A percentile compares a stretch with the other conserved stretches of the same genome.
phyloP scores from a whole-genome alignment of 441 rosid species.

The Oxalis stricta region DNA sequence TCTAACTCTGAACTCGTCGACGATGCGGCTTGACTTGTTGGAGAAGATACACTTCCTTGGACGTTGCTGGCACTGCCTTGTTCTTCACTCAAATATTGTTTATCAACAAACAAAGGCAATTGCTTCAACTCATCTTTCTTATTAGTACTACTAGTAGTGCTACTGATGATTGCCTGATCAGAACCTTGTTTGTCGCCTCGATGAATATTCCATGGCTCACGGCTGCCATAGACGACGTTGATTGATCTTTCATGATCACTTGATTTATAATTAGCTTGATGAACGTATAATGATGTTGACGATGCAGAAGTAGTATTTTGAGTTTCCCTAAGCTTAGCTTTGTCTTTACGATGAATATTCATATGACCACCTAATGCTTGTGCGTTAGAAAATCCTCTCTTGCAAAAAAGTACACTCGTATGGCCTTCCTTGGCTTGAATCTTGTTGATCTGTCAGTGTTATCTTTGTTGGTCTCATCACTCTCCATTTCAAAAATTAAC shows the following conservation, averaged over 20 bases:
- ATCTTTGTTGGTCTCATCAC: constrained; percentile 12
- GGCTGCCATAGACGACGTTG: too few relatives aligned
- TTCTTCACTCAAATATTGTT: constrained; percentile 7
- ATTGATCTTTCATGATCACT: too few relatives aligned
- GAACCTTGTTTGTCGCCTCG: neutral
- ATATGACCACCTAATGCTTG: constrained; percentile 66
- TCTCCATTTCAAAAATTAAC: too few relatives aligned
- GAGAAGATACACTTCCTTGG: neutral
- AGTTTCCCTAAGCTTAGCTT: constrained; percentile 38
- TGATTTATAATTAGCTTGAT: too few relatives aligned
- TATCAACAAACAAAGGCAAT: constrained; percentile 19
- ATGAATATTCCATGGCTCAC: constrained; percentile 13
- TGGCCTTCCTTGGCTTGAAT: constrained; percentile 28
- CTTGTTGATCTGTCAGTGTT: constrained; percentile 12
- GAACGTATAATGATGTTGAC: constrained; percentile 5
- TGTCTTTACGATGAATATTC: constrained; percentile 61
- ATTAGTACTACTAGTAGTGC: neutral
- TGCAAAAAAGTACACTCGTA: constrained; percentile 46
- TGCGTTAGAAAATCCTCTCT: constrained; percentile 53
- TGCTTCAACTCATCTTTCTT: constrained; percentile 8
- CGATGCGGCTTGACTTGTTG: constrained; percentile 3
- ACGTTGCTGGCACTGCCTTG: constrained; percentile 3
- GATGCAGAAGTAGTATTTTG: too few relatives aligned
- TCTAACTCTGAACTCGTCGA: constrained; percentile 18
- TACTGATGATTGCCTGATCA: too few relatives aligned